Conservation (phyloP, 192 early-diverging fungal species). For the Irineochytrium annulatum region DNA sequence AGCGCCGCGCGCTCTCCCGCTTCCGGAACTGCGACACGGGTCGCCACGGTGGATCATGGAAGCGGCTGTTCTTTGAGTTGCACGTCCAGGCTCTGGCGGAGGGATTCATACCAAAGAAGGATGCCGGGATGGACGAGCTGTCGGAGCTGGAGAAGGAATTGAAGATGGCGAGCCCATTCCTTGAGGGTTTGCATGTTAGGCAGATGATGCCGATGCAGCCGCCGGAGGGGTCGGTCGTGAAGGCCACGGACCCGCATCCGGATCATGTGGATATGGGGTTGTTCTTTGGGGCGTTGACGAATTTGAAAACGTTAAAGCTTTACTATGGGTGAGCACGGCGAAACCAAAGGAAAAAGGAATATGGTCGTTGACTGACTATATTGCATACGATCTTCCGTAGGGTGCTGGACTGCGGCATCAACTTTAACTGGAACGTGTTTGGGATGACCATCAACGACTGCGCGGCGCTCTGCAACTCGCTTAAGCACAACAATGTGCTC, state of each 20-base stretch:
- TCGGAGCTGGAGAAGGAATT: slow-evolving; percentile 26
- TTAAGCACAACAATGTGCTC: slow-evolving; percentile 21
- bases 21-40: slow-evolving; percentile 36
- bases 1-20: slow-evolving; percentile 28
- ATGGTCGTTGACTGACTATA: not conserved
- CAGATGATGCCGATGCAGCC: slow-evolving; percentile 35
- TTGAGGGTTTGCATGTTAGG: slow-evolving; percentile 25
- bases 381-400: too few species aligned
- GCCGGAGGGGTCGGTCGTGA: slow-evolving; percentile 23
- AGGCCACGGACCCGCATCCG: slow-evolving; percentile 26
- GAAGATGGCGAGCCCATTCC: slow-evolving; percentile 32
- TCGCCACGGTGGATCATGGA: slow-evolving; percentile 42
- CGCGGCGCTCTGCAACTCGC: slow-evolving; percentile 10
- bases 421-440: slow-evolving; percentile 46
- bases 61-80: slow-evolving; percentile 47
- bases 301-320: slow-evolving; percentile 32
- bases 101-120: slow-evolving; percentile 29
- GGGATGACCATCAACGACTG: slow-evolving; percentile 52
- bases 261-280: slow-evolving; percentile 44
- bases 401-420: slow-evolving; percentile 45
- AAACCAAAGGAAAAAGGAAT: not conserved
- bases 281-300: slow-evolving; percentile 26
- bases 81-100: slow-evolving; percentile 38
- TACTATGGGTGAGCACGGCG: slow-evolving; percentile 38
- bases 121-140: slow-evolving; percentile 21